Conservation (phyloP, 768 basidiomycete species). For the Russula brevipes region DNA sequence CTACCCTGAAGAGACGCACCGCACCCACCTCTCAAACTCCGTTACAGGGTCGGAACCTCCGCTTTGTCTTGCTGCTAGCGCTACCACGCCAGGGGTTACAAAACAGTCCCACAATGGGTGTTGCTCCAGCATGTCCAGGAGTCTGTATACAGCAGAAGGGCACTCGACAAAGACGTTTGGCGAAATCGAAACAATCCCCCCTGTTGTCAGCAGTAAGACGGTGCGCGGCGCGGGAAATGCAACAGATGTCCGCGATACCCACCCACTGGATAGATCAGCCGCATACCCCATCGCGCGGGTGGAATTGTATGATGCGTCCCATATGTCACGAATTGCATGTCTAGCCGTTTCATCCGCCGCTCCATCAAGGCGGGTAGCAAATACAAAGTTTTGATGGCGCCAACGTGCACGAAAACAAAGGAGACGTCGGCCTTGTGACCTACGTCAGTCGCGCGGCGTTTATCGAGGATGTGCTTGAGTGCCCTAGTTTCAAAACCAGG, state of each 20-base stretch:
- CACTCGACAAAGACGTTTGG: conserved; percentile 53
- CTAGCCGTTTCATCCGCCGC: conserved; percentile 40
- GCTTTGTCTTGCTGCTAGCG: conserved; percentile 43
- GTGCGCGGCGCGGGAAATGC: not conserved
- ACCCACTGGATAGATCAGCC: conserved; percentile 68
- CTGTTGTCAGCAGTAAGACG: conserved; percentile 34
- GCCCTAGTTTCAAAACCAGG: conserved; percentile 11
- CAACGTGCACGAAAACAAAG: conserved; percentile 63
- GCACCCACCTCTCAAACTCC: conserved; percentile 22
- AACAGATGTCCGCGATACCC: conserved; percentile 24
- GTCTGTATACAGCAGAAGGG: conserved; percentile 42
- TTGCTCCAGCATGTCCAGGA: conserved; percentile 47
- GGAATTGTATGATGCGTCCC: conserved; percentile 54
- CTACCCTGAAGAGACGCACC: not conserved
- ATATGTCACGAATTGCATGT: conserved; percentile 60
- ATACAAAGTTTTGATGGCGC: conserved; percentile 46
- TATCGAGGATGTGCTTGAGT: conserved; percentile 14
- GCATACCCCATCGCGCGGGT: conserved; percentile 54
- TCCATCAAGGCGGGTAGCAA: conserved; percentile 46
- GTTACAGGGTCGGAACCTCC: conserved; percentile 28
- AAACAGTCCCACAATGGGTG: conserved; percentile 70
- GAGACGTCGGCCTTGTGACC: conserved; percentile 36
- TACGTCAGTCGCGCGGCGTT: conserved; percentile 15
- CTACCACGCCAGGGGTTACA: conserved; percentile 59
- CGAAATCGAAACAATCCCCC: conserved; percentile 70